Evolutionary conservation across 2,329 filamentous ascomycete species (phyloP), one percentile per base, ranked within the genome.

Genomic region (Aspergillus ochraceoroseus): DNA sequence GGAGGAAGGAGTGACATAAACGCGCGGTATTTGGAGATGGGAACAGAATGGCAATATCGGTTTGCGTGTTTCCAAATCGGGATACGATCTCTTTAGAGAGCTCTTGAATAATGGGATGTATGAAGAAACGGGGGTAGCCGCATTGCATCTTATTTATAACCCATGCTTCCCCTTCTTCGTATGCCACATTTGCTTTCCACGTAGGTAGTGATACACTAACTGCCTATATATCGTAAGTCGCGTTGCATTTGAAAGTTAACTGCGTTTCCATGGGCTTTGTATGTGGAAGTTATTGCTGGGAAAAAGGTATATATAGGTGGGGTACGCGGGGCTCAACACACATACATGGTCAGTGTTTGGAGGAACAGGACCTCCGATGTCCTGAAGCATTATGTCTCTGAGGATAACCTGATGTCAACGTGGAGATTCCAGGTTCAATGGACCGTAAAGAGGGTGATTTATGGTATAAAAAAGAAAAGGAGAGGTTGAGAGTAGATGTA

Each of bases 161-260:
- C 83, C 87, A 92, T 41, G 82, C 72, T 61, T 94, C 77, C 35
- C 88, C 90, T 65, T 98, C 88, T 64, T 98, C 92, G 59, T 98
- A 98, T 27, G 80, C 90, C 26, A 98, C 74, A 57, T 94, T 96
- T 51, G 88, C 75, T 51, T 75, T 76, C 92, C 92, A 98, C 67
- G 88, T 94, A 26, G 92, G 92, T 17, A 98, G 72, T 11, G 92
- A 96, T 28, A 96, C 90, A 64, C 90, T 96, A 51, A 96, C 87
- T 50, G 90, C 92, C 89, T 95, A 39, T 38, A n/a, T 18, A 30
- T 26, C 17, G 29, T 38, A 13, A 38, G 30, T 44, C n/a, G 18
- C 19, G 5, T 14, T 26, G 19, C 12, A 32, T 14, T 17, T 32
- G 22, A 12, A 4, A 7, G 7, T 20, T 29, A 12, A 34, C 36